Evolutionary conservation across 2,329 filamentous ascomycete species (phyloP), one percentile per base, ranked within the genome.

Genomic region (Sporothrix protearum): DNA sequence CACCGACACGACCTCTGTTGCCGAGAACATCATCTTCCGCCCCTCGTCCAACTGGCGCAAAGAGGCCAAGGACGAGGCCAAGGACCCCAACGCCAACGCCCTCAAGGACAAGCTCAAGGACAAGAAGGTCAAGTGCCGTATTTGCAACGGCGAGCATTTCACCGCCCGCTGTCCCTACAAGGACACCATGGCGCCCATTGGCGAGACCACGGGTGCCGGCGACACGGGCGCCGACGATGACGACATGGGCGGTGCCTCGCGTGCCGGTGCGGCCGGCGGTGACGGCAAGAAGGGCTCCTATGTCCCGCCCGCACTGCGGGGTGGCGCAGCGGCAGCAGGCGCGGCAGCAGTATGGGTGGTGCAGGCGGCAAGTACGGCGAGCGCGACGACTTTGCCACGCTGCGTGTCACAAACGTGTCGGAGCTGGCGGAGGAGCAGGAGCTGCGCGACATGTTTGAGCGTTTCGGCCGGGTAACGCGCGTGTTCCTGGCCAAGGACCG

Each of bases 111-210:
- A 92, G 85, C 87, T 98, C 79, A 97, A 96, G 89, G 94, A 97
- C 85, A 97, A 97, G 89, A 96, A 97, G 86, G 96, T 99, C 87
- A 98, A 98, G 88, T 99, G 96, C 84, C 92, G 96, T 87, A 98
- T 99, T 81, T 99, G 96, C 85, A 92, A 91, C 81, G 96, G 95
- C 80, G 96, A 99, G 86, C 96, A 99, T 89, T 99, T 98, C 87
- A 99, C 96, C 55, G 95, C 95, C 76, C 91, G 96, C 82, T 99
- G 96, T 89, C 96, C 96, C 47, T 99, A 97, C 91, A 99, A 98
- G 87, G 96, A 98, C 81, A 99, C 95, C 78, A 97, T 99, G 94
- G 94, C 95, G 47, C 96, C 92, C 49, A 89, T 94, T 73, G 89
- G 90, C 76, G 88, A 89, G 81, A 84, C 82, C 71, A 81, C 80